Conservation (phyloP, 2,329 filamentous ascomycete species). For the Penicillium sp. region DNA sequence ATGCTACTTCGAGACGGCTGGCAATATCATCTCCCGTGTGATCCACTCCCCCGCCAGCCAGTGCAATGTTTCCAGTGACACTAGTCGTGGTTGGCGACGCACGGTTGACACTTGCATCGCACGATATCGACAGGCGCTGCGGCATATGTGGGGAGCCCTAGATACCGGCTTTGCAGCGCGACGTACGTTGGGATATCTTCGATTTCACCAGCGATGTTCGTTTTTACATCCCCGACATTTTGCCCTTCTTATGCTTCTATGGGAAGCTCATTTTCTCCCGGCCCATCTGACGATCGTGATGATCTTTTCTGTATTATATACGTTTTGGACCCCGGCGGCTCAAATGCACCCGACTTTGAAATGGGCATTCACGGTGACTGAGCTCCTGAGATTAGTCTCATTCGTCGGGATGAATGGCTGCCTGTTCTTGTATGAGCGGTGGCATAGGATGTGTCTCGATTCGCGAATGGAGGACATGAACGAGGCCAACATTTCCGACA, state of each 20-base stretch:
- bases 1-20: slow-evolving; percentile 75
- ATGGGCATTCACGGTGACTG: slow-evolving; percentile 66
- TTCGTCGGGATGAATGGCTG: slow-evolving; percentile 67
- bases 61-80: slow-evolving; percentile 69
- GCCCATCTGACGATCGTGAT: slow-evolving; percentile 69
- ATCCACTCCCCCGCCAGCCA: slow-evolving; percentile 73
- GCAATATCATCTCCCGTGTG: slow-evolving; percentile 67
- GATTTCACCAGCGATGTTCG: slow-evolving; percentile 20
- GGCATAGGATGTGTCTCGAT: slow-evolving; percentile 65
- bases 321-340: slow-evolving; percentile 55
- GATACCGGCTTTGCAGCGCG: slow-evolving; percentile 70
- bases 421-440: slow-evolving; percentile 69
- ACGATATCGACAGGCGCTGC: slow-evolving; percentile 71
- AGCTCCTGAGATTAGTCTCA: slow-evolving; percentile 62
- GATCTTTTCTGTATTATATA: slow-evolving; percentile 65
- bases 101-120: slow-evolving; percentile 61
- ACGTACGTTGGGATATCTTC: slow-evolving; percentile 48
- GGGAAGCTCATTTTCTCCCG: slow-evolving; percentile 74
- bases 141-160: slow-evolving; percentile 77
- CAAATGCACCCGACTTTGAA: slow-evolving; percentile 58
- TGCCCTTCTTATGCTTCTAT: slow-evolving; percentile 68
- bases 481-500: slow-evolving; percentile 65
- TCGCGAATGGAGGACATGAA: slow-evolving; percentile 69
- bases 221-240: slow-evolving; percentile 54
- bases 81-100: slow-evolving; percentile 53